phyloP scores from a whole-genome alignment of 2,329 filamentous ascomycete genomes.

The Nannizzia gypsea region DNA sequence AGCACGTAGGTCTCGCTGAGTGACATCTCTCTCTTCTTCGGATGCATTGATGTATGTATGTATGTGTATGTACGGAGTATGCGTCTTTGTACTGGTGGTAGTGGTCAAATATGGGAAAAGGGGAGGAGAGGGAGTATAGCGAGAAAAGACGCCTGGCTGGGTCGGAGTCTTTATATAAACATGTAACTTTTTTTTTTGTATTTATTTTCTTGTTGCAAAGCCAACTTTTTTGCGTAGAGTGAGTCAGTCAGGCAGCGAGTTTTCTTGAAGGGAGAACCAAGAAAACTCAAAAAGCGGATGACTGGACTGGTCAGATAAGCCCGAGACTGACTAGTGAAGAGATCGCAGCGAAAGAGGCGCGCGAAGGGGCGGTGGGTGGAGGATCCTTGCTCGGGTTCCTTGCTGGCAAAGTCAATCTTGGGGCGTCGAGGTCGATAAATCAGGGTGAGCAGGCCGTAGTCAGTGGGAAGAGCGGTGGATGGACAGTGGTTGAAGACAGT shows the following conservation, averaged over 20 bases:
- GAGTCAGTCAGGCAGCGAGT: not conserved
- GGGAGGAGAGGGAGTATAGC: not conserved
- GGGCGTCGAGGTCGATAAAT: not conserved
- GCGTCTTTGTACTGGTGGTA: too few relatives aligned
- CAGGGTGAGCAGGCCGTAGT: not conserved
- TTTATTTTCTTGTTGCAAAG: too few relatives aligned
- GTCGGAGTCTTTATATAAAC: not conserved
- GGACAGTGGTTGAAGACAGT: not conserved
- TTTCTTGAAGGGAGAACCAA: not conserved
- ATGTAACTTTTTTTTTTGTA: not conserved
- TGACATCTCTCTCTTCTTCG: slow-evolving; percentile 73
- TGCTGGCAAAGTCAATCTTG: not conserved
- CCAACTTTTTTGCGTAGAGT: too few relatives aligned
- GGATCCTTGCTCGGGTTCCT: not conserved
- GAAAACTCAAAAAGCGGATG: not conserved
- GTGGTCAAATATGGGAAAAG: too few relatives aligned
- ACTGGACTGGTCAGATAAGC: not conserved
- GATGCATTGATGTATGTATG: not conserved
- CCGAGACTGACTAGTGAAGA: too few relatives aligned
- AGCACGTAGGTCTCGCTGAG: slow-evolving; percentile 98
- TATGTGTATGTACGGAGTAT: not conserved
- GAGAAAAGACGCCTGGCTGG: not conserved
- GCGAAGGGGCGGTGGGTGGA: not conserved
- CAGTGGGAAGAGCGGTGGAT: not conserved
- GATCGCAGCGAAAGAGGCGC: not conserved